A percentile compares a stretch with the other conserved stretches of the same genome.
These are phyloP conservation scores for Saccharomycopsis phalli DNA, from an alignment of 1,139 yeast genomes.

Conservation along the genomic window DNA sequence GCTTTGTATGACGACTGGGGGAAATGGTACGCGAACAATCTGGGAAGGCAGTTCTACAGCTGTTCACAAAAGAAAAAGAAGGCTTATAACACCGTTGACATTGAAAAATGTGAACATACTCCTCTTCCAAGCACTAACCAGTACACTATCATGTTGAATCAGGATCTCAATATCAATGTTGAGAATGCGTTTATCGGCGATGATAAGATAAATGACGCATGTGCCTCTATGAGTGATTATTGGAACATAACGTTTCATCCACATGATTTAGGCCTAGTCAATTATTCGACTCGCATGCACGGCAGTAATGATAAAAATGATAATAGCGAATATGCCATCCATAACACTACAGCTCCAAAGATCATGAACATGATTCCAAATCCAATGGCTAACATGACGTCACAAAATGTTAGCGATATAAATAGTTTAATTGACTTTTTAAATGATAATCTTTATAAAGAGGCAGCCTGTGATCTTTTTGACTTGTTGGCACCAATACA, in stretches of 20 bases:
- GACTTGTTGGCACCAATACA: conserved; percentile 13
- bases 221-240: conserved; percentile 1
- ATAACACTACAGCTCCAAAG: conserved; percentile 13
- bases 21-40: conserved; percentile 8
- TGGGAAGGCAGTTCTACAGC: conserved; percentile 5
- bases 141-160: too few species aligned
- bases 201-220: neutral
- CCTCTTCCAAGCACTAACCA: neutral
- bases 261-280: conserved; percentile 5
- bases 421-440: conserved; percentile 10
- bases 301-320: too few species aligned
- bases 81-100: too few species aligned
- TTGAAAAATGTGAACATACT: too few species aligned
- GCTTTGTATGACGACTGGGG: conserved; percentile 12
- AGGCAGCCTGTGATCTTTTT: conserved; percentile 9
- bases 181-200: conserved; percentile 3
- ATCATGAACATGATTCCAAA: conserved; percentile 8
- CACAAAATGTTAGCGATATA: conserved; percentile 10
- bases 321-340: neutral
- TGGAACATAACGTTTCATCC: conserved; percentile 2
- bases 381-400: conserved; percentile 10
- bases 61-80: conserved; percentile 1
- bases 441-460: conserved; percentile 2
- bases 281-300: too few species aligned
- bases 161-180: neutral